Base-by-base conservation (phyloP, 768 basidiomycete genomes). In the Rhizopogon roseolus region DNA sequence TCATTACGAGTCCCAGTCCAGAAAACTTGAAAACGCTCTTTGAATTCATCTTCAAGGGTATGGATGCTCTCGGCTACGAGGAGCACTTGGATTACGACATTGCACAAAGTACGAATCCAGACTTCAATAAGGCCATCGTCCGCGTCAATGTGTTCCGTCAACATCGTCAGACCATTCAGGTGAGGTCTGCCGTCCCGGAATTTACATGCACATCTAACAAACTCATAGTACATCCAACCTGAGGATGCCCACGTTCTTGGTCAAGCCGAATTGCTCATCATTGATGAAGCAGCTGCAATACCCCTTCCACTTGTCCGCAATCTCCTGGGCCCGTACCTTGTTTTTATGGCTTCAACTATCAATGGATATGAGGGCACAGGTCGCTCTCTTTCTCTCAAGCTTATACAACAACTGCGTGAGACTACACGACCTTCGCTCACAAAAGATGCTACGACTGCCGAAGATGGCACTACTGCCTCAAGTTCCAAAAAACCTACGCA, bases 331-430 rank as follows among this genome's bases (percentile, higher is more conserved):
- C 88, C 88, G 1, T 98, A 98, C 72, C 89, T 98, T 36, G 94
- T 98, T 49, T 98, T 98, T 77, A 87, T 98, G 79, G 92, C 97
- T 1, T 97, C 94, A n/a, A 99, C 97, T 1, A 94, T 99, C 73
- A 98, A 98, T 67, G 97, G 97, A 39, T 99, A 99, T 70, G 97
- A 98, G 78, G 97, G 97, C 27, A 98, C 97, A 0, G 97, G 97
- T n/a, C 90, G 97, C 27, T 98, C 95, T 1, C 83, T 99, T 45
- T 97, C 94, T 44, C 86, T 99, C 56, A 99, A 99, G 71, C 88
- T 99, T 54, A 89, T 99, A 59, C 91, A 98, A 69, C 94, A 97
- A 68, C 83, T 98, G 4, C 88, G 97, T 37, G 97, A 98, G 67
- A 88, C 84, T 68, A 90, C 91, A 0, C 81, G 90, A 3, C 85